These are phyloP conservation scores for Cephaloascus albidus DNA, from an alignment of 805 yeast species.

Conservation along the genomic window DNA sequence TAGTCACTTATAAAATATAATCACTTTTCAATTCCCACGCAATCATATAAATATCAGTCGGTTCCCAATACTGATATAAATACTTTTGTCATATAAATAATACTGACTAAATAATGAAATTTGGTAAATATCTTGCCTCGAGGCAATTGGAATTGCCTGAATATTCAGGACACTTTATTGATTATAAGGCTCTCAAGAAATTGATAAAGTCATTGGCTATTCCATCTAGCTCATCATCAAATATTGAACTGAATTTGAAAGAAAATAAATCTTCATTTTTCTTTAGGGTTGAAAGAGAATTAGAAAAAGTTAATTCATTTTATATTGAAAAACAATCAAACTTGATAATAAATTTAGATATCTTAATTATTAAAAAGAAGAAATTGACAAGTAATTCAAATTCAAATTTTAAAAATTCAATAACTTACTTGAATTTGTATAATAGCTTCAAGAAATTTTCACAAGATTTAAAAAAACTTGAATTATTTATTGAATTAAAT, in stretches of 20 bases:
- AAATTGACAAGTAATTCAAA: constrained; percentile 24
- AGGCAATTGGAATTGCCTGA: constrained; percentile 93
- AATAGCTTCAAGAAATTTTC: constrained; percentile 87
- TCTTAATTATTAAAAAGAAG: constrained; percentile 62
- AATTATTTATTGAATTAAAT: constrained; percentile 89
- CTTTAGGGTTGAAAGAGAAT: constrained; percentile 86
- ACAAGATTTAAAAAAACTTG: constrained; percentile 78
- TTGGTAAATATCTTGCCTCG: constrained; percentile 91
- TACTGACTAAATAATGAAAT: constrained; percentile 48
- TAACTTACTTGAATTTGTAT: constrained; percentile 71
- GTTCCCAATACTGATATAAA: too few species aligned
- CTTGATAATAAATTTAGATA: constrained; percentile 68
- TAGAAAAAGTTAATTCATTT: constrained; percentile 91
- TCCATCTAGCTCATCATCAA: constrained; percentile 15
- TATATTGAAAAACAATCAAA: constrained; percentile 89
- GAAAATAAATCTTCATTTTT: constrained; percentile 87
- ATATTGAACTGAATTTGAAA: constrained; percentile 43
- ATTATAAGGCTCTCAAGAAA: constrained; percentile 89
- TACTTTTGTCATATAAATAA: too few species aligned
- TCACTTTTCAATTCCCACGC: too few species aligned
- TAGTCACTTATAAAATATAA: too few species aligned
- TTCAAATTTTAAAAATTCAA: constrained; percentile 51
- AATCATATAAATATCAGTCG: too few species aligned
- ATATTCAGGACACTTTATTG: constrained; percentile 87
- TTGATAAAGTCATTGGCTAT: constrained; percentile 73